phyloP scores from a whole-genome alignment of 306 rosid species.

The Glycine soja region DNA sequence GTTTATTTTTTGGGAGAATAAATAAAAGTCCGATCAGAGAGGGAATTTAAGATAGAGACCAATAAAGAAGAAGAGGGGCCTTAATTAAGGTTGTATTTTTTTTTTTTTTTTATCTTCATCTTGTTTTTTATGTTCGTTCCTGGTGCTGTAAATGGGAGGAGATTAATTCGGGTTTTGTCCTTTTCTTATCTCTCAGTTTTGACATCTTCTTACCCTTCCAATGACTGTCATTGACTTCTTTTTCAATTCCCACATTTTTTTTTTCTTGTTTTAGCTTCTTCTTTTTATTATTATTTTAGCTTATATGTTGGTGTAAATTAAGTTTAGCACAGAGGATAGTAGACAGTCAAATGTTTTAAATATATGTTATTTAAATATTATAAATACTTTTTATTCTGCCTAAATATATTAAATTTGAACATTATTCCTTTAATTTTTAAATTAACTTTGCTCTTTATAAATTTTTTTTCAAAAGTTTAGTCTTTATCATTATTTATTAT shows the following conservation, averaged over 20 bases:
- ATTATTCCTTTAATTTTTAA: neutral
- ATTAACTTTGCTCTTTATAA: neutral
- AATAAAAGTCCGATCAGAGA: constrained; percentile 52
- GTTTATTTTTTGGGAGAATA: constrained; percentile 57
- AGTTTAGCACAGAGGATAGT: too few species aligned
- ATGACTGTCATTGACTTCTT: neutral
- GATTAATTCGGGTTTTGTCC: constrained; percentile 46
- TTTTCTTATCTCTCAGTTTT: constrained; percentile 20
- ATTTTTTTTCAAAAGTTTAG: neutral
- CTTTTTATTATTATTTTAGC: neutral
- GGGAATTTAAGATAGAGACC: constrained; percentile 38
- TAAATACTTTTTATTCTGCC: too few species aligned
- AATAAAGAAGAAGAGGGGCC: constrained; percentile 47
- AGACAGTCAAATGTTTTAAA: too few species aligned
- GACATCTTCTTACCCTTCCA: neutral
- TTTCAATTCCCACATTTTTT: neutral
- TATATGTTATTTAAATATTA: too few species aligned
- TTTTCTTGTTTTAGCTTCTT: neutral
- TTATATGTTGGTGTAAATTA: too few species aligned
- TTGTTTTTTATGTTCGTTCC: constrained; percentile 21
- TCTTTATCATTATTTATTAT: neutral
- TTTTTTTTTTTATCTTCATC: neutral
- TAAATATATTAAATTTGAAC: neutral
- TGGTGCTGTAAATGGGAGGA: constrained; percentile 59
- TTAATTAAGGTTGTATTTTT: constrained; percentile 48